A percentile compares a stretch with the other conserved stretches of the same genome.
phyloP scores from a whole-genome alignment of 2,329 filamentous ascomycete genomes.

The Penicillium brasilianum region DNA sequence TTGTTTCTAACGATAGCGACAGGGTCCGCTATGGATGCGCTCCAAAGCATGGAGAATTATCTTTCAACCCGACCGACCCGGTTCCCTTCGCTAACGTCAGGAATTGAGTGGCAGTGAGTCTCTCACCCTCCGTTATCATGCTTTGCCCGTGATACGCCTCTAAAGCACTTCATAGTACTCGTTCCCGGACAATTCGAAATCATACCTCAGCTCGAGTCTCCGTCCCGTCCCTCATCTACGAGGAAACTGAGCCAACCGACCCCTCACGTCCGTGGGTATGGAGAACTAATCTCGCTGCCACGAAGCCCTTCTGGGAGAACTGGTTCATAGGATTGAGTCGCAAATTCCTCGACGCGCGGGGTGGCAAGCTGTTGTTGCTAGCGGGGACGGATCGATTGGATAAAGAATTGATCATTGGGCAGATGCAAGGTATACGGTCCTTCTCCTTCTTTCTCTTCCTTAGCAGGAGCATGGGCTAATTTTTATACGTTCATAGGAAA shows the following conservation, averaged over 20 bases:
- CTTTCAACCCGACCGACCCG: slow-evolving; percentile 77
- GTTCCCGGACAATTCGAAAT: slow-evolving; percentile 85
- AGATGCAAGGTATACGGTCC: slow-evolving; percentile 82
- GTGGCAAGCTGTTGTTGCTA: slow-evolving; percentile 82
- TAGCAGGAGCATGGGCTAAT: neutral
- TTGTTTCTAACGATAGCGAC: neutral
- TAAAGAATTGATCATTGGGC: slow-evolving; percentile 90
- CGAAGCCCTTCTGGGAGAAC: slow-evolving; percentile 89
- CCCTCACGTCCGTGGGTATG: slow-evolving; percentile 70
- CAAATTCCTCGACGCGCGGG: slow-evolving; percentile 81
- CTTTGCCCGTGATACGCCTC: neutral
- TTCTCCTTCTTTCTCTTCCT: neutral
- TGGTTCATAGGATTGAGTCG: slow-evolving; percentile 90
- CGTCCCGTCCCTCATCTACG: slow-evolving; percentile 76
- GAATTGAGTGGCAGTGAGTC: slow-evolving; percentile 86
- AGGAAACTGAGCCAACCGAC: slow-evolving; percentile 45
- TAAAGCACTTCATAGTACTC: slow-evolving; percentile 54
- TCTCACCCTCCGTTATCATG: neutral
- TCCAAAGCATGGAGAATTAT: slow-evolving; percentile 93
- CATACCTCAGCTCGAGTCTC: slow-evolving; percentile 81
- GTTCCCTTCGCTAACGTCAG: slow-evolving; percentile 77
- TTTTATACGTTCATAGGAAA: slow-evolving; percentile 60
- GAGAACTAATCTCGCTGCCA: slow-evolving; percentile 81
- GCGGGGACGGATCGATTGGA: slow-evolving; percentile 90
- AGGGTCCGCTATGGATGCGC: slow-evolving; percentile 89